Percentiles rank a stretch among this genome's conserved stretches.
Evolutionary conservation across 495 filamentous ascomycete species (phyloP).

Genomic region (Tuber aestivum): DNA sequence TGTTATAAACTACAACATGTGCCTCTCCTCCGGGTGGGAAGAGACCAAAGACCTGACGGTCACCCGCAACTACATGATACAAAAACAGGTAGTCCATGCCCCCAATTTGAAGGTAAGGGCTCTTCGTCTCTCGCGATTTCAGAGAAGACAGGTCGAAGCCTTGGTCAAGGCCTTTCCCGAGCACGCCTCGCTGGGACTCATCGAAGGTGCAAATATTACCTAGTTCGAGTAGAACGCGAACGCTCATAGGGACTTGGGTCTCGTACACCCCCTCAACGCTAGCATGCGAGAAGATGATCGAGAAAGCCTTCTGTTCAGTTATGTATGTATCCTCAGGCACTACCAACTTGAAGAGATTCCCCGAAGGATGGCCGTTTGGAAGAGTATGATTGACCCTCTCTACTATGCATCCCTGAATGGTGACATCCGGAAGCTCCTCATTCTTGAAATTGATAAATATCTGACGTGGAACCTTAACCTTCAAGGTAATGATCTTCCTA

Average conservation of each 20-base stretch:
- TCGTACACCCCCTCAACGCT: constrained; percentile 97
- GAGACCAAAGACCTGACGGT: constrained; percentile 84
- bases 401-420: constrained; percentile 76
- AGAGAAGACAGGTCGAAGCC: constrained; percentile 84
- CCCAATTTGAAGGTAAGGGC: constrained; percentile 64
- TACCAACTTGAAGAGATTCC: constrained; percentile 86
- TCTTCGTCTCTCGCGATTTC: constrained; percentile 57
- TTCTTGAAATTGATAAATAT: constrained; percentile 87
- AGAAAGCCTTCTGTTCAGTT: constrained; percentile 72
- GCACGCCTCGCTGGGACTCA: constrained; percentile 76
- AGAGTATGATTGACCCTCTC: constrained; percentile 88
- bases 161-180: constrained; percentile 86
- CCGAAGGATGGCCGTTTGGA: constrained; percentile 90
- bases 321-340: constrained; percentile 85
- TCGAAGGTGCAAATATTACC: constrained; percentile 95
- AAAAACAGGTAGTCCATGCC: constrained; percentile 77
- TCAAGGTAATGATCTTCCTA: constrained; percentile 77
- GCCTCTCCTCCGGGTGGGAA: constrained; percentile 82
- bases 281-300: constrained; percentile 76
- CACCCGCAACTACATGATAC: constrained; percentile 84
- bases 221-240: constrained; percentile 78
- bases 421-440: constrained; percentile 78
- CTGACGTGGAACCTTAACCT: constrained; percentile 80
- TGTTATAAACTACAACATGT: constrained; percentile 76
- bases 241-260: constrained; percentile 75